A percentile compares a stretch with the other conserved stretches of the same genome.
phyloP scores from a whole-genome alignment of 2,329 filamentous ascomycete species.

The Nannizzia gypsea region DNA sequence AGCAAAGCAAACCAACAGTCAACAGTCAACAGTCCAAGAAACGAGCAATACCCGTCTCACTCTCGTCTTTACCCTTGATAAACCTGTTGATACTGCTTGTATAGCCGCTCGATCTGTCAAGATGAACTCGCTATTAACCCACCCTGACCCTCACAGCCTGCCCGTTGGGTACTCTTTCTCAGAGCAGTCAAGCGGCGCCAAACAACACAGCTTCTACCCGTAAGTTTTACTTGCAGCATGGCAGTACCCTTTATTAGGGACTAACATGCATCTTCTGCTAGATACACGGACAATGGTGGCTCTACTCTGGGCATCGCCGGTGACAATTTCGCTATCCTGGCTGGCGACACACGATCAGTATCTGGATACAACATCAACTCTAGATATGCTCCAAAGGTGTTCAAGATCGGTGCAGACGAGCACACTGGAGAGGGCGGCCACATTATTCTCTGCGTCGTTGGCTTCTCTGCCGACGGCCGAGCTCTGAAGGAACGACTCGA shows the following conservation, averaged over 20 bases:
- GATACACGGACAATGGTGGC: conserved; percentile 94
- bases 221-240: conserved; percentile 37
- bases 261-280: conserved; percentile 14
- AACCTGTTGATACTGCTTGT: neutral
- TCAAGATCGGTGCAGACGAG: conserved; percentile 87
- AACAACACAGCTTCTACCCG: conserved; percentile 85
- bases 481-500: conserved; percentile 90
- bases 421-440: conserved; percentile 72
- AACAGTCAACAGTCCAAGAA: neutral
- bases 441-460: conserved; percentile 85
- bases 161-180: conserved; percentile 51
- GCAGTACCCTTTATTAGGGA: conserved; percentile 5
- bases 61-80: neutral
- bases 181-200: conserved; percentile 38
- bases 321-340: conserved; percentile 88
- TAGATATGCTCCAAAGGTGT: conserved; percentile 87
- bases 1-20: neutral
- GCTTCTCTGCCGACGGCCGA: conserved; percentile 88
- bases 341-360: conserved; percentile 91
- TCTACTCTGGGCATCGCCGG: conserved; percentile 92
- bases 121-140: conserved; percentile 46
- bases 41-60: neutral
- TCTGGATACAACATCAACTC: conserved; percentile 99
- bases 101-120: conserved; percentile 13
- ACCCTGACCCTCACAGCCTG: conserved; percentile 39